These are phyloP conservation scores for Dentipellis sp. DNA, from an alignment of 768 basidiomycete species.

Conservation along the genomic window DNA sequence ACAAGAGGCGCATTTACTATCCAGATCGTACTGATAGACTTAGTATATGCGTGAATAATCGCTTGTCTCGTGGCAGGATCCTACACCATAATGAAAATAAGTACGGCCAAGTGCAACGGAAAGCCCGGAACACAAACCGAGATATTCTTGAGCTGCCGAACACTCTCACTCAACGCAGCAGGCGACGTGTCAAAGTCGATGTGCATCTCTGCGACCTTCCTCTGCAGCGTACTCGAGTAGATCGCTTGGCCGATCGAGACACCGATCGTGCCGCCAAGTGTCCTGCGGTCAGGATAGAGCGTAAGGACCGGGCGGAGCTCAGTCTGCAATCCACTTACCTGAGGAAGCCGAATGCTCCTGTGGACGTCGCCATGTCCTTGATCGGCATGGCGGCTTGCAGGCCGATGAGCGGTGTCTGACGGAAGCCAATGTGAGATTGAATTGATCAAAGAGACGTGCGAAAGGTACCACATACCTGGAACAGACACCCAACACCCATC, in stretches of 20 bases:
- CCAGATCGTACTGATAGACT: slow-evolving; percentile 30
- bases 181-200: slow-evolving; percentile 13
- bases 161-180: slow-evolving; percentile 18
- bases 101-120: slow-evolving; percentile 6
- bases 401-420: slow-evolving; percentile 55
- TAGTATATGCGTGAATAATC: slow-evolving; percentile 28
- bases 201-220: slow-evolving; percentile 16
- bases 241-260: slow-evolving; percentile 68
- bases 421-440: neutral
- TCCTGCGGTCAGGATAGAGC: slow-evolving; percentile 27
- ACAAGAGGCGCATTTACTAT: slow-evolving; percentile 26
- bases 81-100: slow-evolving; percentile 11
- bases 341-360: slow-evolving; percentile 61
- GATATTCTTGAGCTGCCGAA: slow-evolving; percentile 16
- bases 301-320: neutral
- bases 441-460: slow-evolving; percentile 1
- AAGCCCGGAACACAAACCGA: slow-evolving; percentile 13
- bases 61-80: slow-evolving; percentile 19
- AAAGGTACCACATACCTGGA: slow-evolving; percentile 30
- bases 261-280: slow-evolving; percentile 69
- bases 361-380: slow-evolving; percentile 80
- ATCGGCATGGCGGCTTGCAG: slow-evolving; percentile 84
- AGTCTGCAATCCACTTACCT: slow-evolving; percentile 28
- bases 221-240: slow-evolving; percentile 40
- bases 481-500: slow-evolving; percentile 55